Percentiles rank a stretch among this genome's conserved stretches.
Evolutionary conservation across 192 early-diverging fungal species (phyloP).

Genomic region (Backusella mclennaniae): DNA sequence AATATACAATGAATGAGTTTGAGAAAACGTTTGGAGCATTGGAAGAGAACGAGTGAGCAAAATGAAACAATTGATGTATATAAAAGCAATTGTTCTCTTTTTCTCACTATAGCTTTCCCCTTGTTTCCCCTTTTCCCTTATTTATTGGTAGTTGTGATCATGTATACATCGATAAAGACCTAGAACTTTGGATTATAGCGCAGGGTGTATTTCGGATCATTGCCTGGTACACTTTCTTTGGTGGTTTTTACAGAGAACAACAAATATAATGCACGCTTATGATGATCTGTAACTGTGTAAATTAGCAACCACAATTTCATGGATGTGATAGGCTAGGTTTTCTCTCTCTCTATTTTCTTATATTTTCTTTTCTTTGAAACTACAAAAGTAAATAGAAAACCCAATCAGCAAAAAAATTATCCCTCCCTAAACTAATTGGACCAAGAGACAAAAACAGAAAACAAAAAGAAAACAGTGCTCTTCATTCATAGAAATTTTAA

Average conservation of each 20-base stretch:
- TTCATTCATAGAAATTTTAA: background rate
- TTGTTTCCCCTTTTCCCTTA: background rate
- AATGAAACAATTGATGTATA: too few relatives aligned
- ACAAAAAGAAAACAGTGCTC: background rate
- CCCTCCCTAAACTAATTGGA: background rate
- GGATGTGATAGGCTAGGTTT: background rate
- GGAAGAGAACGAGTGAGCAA: too few relatives aligned
- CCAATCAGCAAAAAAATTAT: background rate
- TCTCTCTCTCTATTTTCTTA: background rate
- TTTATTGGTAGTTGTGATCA: background rate
- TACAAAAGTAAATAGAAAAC: background rate
- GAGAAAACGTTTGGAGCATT: too few relatives aligned
- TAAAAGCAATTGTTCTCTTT: background rate
- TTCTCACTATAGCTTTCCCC: background rate
- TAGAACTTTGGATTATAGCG: background rate
- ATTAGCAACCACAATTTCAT: background rate
- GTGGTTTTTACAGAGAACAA: background rate
- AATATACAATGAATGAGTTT: too few relatives aligned
- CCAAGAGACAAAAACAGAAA: background rate
- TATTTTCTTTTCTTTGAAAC: background rate
- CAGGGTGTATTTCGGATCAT: background rate
- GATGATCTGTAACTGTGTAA: background rate
- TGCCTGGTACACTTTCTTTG: background rate
- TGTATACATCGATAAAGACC: background rate
- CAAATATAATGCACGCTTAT: background rate